Percentiles rank a stretch among this genome's conserved stretches.
phyloP scores from a whole-genome alignment of 768 basidiomycete genomes.

The Dacryopinax spathularia region DNA sequence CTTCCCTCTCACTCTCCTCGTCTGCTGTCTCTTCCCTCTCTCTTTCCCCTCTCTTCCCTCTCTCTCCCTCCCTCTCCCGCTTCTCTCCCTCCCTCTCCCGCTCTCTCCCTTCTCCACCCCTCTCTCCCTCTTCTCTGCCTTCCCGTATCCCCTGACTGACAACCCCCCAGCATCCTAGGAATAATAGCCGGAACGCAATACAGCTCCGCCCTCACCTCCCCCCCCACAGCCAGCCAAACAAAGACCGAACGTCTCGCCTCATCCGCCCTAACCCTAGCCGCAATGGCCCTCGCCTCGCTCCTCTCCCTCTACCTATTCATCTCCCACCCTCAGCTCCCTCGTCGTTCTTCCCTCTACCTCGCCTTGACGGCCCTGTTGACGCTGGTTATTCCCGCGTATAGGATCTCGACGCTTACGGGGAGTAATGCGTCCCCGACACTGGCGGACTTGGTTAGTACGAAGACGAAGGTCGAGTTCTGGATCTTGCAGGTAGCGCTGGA shows the following conservation, averaged over 20 bases:
- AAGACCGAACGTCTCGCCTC: neutral
- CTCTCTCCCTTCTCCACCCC: too few species aligned
- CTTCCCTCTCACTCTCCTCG: too few species aligned
- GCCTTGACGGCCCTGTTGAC: neutral
- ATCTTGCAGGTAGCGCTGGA: neutral
- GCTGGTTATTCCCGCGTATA: neutral
- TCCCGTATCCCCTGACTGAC: neutral
- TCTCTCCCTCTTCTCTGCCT: neutral
- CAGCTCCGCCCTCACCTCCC: neutral
- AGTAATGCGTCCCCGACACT: neutral
- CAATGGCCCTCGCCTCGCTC: neutral
- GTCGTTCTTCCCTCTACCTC: neutral
- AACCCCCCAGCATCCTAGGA: neutral
- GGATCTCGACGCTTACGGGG: neutral
- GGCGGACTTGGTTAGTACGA: neutral
- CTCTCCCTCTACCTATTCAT: neutral
- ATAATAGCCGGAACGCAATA: neutral
- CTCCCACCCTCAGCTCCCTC: neutral
- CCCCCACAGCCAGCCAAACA: neutral
- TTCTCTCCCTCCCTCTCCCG: too few species aligned
- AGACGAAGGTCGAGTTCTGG: neutral
- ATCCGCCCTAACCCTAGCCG: neutral
- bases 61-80: neutral
- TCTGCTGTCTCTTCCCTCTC: too few species aligned
- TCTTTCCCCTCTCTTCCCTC: too few species aligned